phyloP scores from a whole-genome alignment of 176 grass and related monocot genomes.

The Carex myosuroides region DNA sequence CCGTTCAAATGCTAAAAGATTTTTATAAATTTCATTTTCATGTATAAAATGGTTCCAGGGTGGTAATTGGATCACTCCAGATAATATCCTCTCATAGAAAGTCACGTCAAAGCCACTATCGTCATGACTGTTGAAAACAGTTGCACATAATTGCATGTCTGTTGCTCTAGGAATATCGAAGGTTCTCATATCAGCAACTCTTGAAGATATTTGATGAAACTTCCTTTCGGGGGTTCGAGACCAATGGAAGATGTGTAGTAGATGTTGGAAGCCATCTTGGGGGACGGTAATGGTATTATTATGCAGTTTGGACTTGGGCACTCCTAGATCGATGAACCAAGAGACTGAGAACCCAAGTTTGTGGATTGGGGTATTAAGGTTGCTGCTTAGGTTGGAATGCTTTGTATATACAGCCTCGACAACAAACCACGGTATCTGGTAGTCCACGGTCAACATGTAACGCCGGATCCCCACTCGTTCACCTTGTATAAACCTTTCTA shows the following conservation, averaged over 20 bases:
- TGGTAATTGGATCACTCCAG: neutral
- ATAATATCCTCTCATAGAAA: neutral
- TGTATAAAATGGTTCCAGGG: fast-evolving
- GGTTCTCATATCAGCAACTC: fast-evolving
- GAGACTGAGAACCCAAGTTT: neutral
- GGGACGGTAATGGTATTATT: too few relatives aligned
- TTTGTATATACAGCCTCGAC: neutral
- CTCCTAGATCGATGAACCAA: fast-evolving
- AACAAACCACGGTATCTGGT: neutral
- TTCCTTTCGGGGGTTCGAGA: neutral
- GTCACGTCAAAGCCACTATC: neutral
- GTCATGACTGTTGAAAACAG: neutral
- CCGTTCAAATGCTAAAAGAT: neutral
- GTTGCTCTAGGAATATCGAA: neutral
- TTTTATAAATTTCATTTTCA: neutral
- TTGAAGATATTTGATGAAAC: neutral
- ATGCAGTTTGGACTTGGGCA: too few relatives aligned
- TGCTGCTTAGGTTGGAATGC: neutral
- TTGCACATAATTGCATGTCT: neutral
- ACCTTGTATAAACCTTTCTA: too few relatives aligned
- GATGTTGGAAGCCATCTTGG: too few relatives aligned
- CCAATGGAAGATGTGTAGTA: too few relatives aligned
- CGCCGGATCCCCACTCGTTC: too few relatives aligned
- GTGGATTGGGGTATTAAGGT: neutral
- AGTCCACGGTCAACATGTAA: too few relatives aligned